Conservation (phyloP, 768 basidiomycete genomes). For the Amanita pseudoporphyria region DNA sequence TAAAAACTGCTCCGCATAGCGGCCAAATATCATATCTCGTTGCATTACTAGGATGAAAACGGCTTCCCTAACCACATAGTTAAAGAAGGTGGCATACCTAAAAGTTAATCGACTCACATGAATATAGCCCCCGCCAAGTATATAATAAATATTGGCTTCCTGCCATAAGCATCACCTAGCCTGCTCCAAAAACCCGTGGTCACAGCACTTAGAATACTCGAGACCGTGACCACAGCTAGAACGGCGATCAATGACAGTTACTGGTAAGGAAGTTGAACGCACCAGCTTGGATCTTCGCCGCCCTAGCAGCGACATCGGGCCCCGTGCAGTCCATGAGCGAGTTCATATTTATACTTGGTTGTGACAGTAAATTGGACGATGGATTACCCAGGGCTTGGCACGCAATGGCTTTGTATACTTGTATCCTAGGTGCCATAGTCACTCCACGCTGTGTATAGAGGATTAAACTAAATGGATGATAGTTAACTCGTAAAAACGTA, state of each 20-base stretch:
- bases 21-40: slow-evolving; percentile 32
- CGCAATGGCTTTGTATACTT: slow-evolving; percentile 71
- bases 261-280: slow-evolving; percentile 10
- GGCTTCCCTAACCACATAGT: slow-evolving; percentile 46
- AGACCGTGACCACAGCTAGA: slow-evolving; percentile 57
- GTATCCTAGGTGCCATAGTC: slow-evolving; percentile 69
- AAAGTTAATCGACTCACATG: slow-evolving; percentile 41
- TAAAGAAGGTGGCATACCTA: slow-evolving; percentile 1
- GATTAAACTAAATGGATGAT: slow-evolving; percentile 4
- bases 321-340: slow-evolving; percentile 22
- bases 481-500: slow-evolving; percentile 17
- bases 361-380: slow-evolving; percentile 14
- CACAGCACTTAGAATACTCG: slow-evolving; percentile 72
- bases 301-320: slow-evolving; percentile 55
- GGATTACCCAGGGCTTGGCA: slow-evolving; percentile 42
- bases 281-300: slow-evolving; percentile 66
- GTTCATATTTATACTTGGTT: slow-evolving; percentile 2
- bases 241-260: slow-evolving; percentile 4
- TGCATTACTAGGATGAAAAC: slow-evolving; percentile 74
- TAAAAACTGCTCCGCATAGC: slow-evolving; percentile 62
- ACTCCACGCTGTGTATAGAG: slow-evolving; percentile 52
- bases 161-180: slow-evolving; percentile 65
- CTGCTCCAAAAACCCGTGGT: slow-evolving; percentile 87
- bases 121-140: slow-evolving; percentile 61
- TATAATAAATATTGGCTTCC: slow-evolving; percentile 63